Evolutionary conservation across 2,329 filamentous ascomycete genomes (phyloP).

Genomic region (Eurotiales sp.): DNA sequence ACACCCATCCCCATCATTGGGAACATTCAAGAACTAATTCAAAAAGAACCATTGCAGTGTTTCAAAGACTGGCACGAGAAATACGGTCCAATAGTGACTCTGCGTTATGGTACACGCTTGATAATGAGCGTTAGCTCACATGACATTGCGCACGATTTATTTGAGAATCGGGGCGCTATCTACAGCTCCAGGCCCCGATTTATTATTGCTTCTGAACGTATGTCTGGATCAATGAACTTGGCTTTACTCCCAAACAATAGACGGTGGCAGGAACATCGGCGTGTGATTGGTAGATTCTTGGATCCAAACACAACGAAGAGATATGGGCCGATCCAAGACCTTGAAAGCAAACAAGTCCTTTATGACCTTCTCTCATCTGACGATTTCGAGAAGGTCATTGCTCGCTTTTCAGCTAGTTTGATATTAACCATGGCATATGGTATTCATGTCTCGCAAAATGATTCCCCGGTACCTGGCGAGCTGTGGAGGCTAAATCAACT

Average conservation of each 20-base stretch:
- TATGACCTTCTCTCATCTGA: slow-evolving; percentile 37
- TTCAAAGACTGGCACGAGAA: slow-evolving; percentile 23
- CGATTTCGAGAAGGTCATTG: slow-evolving; percentile 34
- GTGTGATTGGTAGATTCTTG: background rate
- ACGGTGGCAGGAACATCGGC: slow-evolving; percentile 42
- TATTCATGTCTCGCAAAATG: slow-evolving; percentile 22
- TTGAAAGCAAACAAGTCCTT: slow-evolving; percentile 46
- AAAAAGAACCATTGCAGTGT: background rate
- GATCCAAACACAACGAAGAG: background rate
- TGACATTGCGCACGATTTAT: slow-evolving; percentile 29
- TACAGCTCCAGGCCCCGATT: slow-evolving; percentile 34
- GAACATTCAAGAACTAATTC: background rate
- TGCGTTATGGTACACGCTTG: background rate
- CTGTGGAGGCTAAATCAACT: slow-evolving; percentile 37
- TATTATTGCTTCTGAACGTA: slow-evolving; percentile 24
- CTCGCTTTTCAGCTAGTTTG: slow-evolving; percentile 49
- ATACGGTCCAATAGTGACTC: background rate
- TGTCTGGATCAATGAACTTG: slow-evolving; percentile 18
- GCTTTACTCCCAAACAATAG: slow-evolving; percentile 51
- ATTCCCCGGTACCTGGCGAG: slow-evolving; percentile 28
- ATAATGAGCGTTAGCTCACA: background rate
- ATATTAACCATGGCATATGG: slow-evolving; percentile 52
- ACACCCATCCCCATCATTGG: background rate
- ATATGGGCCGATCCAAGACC: slow-evolving; percentile 30
- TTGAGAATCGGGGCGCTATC: slow-evolving; percentile 34